Conservation (phyloP, 495 filamentous ascomycete species). For the Pseudomonodictys pantanalensis region DNA sequence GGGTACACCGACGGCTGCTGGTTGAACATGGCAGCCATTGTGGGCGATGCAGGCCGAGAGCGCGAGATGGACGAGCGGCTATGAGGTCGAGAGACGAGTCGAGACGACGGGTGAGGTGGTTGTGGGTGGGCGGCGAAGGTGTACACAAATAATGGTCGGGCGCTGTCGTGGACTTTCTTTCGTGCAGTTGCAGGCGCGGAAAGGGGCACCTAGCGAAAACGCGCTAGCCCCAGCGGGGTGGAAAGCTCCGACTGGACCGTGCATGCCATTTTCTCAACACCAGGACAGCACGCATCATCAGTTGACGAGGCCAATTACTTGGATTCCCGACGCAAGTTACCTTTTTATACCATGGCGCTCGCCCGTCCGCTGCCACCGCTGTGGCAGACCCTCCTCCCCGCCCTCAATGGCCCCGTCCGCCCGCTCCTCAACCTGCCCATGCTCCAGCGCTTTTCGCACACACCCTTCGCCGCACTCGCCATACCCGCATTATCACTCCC, state of each 20-base stretch:
- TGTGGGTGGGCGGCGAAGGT: neutral
- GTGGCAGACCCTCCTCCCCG: constrained; percentile 38
- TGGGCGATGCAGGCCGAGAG: constrained; percentile 20
- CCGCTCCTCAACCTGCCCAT: no score
- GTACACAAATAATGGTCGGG: constrained; percentile 22
- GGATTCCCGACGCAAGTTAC: no score
- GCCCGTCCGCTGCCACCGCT: constrained; percentile 34
- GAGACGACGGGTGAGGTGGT: constrained; percentile 4
- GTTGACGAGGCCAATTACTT: no score
- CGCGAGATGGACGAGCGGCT: neutral
- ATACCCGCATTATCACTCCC: constrained; percentile 53
- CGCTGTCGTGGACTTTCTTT: constrained; percentile 31
- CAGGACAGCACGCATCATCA: no score
- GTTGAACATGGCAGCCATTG: constrained; percentile 48
- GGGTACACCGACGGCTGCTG: constrained; percentile 68
- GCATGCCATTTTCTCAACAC: no score
- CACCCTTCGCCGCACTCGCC: constrained; percentile 31
- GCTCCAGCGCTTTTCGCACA: no score
- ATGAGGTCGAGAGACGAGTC: no score
- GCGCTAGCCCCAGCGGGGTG: constrained; percentile 23
- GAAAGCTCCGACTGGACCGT: no score
- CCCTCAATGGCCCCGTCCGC: constrained; percentile 36
- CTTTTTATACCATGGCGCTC: constrained; percentile 36
- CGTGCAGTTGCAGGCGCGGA: constrained; percentile 26
- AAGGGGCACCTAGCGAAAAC: constrained; percentile 34